Conservation (phyloP, 306 rosid species). For the Astragalus glycyphyllos region DNA sequence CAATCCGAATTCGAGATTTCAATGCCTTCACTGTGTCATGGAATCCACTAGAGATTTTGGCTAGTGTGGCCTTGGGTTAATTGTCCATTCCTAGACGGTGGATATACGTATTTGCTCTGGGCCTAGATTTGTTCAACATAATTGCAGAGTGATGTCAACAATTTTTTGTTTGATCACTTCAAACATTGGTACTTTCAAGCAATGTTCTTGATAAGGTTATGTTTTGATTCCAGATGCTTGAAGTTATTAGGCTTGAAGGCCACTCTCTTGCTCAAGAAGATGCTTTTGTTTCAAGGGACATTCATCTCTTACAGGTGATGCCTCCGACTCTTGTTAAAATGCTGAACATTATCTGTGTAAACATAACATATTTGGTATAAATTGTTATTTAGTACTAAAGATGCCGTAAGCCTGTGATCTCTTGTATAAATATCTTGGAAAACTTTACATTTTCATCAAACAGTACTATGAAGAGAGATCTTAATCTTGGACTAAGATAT, state of each 20-base stretch:
- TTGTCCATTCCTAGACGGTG: too few species aligned
- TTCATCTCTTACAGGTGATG: constrained; percentile 94
- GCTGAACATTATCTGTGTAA: neutral
- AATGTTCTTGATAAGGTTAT: constrained; percentile 12
- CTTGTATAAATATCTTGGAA: neutral
- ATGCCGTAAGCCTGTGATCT: neutral
- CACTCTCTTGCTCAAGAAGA: constrained; percentile 92
- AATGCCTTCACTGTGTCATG: neutral
- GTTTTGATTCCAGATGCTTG: constrained; percentile 71
- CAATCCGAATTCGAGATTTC: neutral
- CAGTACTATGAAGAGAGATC: neutral
- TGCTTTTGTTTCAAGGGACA: constrained; percentile 80
- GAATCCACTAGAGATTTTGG: too few species aligned
- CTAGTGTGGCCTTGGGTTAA: neutral
- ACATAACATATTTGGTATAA: constrained; percentile 7
- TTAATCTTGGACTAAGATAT: neutral
- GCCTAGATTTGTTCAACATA: too few species aligned
- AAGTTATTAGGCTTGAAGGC: constrained; percentile 94
- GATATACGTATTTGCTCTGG: too few species aligned
- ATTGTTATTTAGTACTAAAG: constrained; percentile 1
- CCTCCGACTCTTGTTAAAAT: constrained; percentile 8
- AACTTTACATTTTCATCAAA: neutral
- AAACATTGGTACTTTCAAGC: neutral
- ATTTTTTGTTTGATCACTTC: neutral
- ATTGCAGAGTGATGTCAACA: constrained; percentile 11